Evolutionary conservation across 352 stramenopile genomes (phyloP).

Genomic region (Lagenidium sp.): DNA sequence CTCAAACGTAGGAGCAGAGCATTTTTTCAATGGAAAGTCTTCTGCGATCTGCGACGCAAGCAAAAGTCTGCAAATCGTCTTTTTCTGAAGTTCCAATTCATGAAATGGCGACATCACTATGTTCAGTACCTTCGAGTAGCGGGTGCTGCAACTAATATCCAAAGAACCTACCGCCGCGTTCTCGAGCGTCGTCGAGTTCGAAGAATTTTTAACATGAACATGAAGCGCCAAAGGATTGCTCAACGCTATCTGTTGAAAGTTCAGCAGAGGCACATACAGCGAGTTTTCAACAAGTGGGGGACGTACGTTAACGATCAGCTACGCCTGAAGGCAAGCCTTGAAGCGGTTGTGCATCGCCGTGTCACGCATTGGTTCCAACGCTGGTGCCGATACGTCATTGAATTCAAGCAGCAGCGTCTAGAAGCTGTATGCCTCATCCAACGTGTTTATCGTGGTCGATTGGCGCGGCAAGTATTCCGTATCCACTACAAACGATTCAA

Average conservation of each 20-base stretch:
- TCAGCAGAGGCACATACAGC: slow-evolving; percentile 27
- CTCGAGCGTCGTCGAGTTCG: slow-evolving; percentile 17
- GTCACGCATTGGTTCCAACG: slow-evolving; percentile 30
- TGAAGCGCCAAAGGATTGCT: slow-evolving; percentile 42
- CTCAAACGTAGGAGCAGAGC: slow-evolving; percentile 14
- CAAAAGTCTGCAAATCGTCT: slow-evolving; percentile 33
- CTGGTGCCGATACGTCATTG: slow-evolving; percentile 27
- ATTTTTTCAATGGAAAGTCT: slow-evolving; percentile 26
- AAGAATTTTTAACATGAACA: slow-evolving; percentile 27
- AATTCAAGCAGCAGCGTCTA: slow-evolving; percentile 18
- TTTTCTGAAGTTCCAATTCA: slow-evolving; percentile 57
- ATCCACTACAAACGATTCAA: slow-evolving; percentile 18
- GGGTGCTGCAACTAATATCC: slow-evolving; percentile 30
- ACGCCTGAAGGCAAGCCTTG: slow-evolving; percentile 33
- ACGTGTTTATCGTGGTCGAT: slow-evolving; percentile 40
- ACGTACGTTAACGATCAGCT: slow-evolving; percentile 24
- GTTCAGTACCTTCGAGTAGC: too few relatives aligned
- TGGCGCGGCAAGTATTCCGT: slow-evolving; percentile 36
- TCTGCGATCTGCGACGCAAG: slow-evolving; percentile 23
- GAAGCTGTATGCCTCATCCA: slow-evolving; percentile 39
- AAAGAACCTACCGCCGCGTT: slow-evolving; percentile 16
- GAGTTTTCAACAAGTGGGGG: slow-evolving; percentile 51
- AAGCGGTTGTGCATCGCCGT: slow-evolving; percentile 29
- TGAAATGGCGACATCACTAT: slow-evolving; percentile 45
- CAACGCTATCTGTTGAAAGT: slow-evolving; percentile 48